phyloP scores from a whole-genome alignment of 2,329 filamentous ascomycete species.

The Colletotrichum sublineola region DNA sequence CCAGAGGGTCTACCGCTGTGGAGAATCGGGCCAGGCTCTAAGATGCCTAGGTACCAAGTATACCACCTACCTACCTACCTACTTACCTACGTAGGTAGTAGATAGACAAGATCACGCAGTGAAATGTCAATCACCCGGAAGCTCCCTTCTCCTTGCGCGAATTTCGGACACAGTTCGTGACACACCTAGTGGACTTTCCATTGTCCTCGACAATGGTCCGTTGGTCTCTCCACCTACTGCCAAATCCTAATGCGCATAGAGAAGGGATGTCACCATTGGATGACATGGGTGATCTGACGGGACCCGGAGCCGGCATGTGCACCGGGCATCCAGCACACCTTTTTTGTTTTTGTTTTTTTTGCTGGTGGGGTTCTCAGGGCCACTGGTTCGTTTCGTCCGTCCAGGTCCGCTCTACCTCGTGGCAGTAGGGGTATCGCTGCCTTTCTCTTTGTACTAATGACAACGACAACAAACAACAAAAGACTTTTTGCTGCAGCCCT shows the following conservation, averaged over 20 bases:
- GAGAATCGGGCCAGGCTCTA: constrained; percentile 4
- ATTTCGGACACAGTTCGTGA: neutral
- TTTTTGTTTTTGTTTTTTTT: neutral
- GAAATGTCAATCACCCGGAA: neutral
- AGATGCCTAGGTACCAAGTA: no score
- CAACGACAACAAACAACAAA: neutral
- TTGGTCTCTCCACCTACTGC: neutral
- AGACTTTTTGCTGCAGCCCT: neutral
- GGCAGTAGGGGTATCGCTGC: constrained; percentile 13
- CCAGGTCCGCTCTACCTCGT: constrained; percentile 25
- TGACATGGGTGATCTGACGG: constrained; percentile 20
- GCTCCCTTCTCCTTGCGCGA: neutral
- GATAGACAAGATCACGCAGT: neutral
- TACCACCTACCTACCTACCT: no score
- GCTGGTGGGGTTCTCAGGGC: constrained; percentile 29
- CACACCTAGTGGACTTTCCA: neutral
- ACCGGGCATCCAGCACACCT: constrained; percentile 15
- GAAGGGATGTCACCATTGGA: constrained; percentile 26
- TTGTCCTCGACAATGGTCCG: neutral
- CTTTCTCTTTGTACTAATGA: constrained; percentile 5
- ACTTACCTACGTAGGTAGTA: neutral
- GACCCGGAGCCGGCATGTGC: constrained; percentile 17
- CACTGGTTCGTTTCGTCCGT: constrained; percentile 12
- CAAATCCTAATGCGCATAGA: constrained; percentile 4
- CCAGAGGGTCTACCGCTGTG: constrained; percentile 25